These are phyloP conservation scores for Ploettnerulaceae sp. DNA, from an alignment of 2,329 filamentous ascomycete species.

Conservation along the genomic window DNA sequence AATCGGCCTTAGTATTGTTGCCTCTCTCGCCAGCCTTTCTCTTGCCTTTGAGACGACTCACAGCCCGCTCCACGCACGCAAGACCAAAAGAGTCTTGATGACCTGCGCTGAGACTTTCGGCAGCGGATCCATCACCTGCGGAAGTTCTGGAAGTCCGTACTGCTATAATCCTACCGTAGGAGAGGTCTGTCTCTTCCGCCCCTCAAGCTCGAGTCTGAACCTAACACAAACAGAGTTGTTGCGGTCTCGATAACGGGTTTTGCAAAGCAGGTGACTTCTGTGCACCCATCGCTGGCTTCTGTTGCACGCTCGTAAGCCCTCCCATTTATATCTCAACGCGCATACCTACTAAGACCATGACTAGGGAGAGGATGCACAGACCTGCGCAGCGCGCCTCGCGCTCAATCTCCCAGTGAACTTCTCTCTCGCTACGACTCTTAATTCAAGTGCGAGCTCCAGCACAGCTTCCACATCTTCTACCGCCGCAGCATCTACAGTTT, in stretches of 20 bases:
- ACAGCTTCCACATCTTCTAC: neutral
- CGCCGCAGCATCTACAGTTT: neutral
- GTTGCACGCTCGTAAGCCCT: constrained; percentile 19
- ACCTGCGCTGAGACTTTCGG: constrained; percentile 21
- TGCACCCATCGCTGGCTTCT: constrained; percentile 19
- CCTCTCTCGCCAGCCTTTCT: constrained; percentile 2
- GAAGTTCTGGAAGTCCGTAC: constrained; percentile 10
- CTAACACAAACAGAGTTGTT: constrained; percentile 17
- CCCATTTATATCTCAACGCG: neutral
- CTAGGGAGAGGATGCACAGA: constrained; percentile 5
- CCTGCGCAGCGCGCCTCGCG: neutral
- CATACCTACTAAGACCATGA: neutral
- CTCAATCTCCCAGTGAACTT: neutral
- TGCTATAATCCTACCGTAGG: constrained; percentile 25
- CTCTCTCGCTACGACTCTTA: neutral
- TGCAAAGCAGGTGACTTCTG: constrained; percentile 20
- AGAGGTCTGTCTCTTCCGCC: constrained; percentile 12
- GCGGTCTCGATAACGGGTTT: constrained; percentile 19
- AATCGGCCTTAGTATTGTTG: neutral
- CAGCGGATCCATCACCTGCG: constrained; percentile 16
- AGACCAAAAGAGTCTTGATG: constrained; percentile 13
- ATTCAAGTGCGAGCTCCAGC: neutral
- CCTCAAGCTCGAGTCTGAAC: neutral
- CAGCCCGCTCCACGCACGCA: neutral
- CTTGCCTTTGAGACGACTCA: constrained; percentile 5